These are phyloP conservation scores for Yarrowia keelungensis DNA, from an alignment of 805 yeast species.

Conservation along the genomic window DNA sequence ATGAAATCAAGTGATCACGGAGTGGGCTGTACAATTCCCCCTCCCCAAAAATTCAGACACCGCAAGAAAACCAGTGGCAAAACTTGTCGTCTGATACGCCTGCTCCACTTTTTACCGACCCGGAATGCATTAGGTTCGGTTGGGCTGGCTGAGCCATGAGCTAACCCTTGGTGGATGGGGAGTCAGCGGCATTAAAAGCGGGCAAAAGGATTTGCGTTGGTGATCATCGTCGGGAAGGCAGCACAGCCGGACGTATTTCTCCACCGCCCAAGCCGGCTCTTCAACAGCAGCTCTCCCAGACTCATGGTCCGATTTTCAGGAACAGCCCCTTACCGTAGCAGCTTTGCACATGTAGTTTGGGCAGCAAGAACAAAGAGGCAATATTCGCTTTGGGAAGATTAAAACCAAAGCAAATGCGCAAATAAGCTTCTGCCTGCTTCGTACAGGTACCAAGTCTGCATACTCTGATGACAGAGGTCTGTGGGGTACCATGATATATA, in stretches of 20 bases:
- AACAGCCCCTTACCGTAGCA: conserved; percentile 8
- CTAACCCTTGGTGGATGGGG: background rate
- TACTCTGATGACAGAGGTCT: conserved; percentile 20
- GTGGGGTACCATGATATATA: conserved; percentile 25
- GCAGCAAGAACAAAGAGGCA: conserved; percentile 23
- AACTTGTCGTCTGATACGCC: conserved; percentile 9
- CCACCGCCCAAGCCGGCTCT: background rate
- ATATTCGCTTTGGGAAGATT: conserved; percentile 13
- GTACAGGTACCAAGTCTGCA: conserved; percentile 29
- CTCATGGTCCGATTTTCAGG: conserved; percentile 16
- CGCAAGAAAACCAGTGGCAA: conserved; percentile 6
- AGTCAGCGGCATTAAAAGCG: conserved; percentile 7
- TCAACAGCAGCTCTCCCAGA: background rate
- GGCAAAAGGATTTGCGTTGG: background rate
- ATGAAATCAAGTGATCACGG: background rate
- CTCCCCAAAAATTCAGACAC: background rate
- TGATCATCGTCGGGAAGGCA: background rate
- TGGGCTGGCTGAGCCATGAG: conserved; percentile 20
- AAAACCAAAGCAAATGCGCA: conserved; percentile 11
- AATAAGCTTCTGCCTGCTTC: conserved; percentile 24
- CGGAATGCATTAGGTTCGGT: conserved; percentile 27
- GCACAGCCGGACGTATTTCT: background rate
- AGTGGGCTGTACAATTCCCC: background rate
- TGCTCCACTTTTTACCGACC: conserved; percentile 19
- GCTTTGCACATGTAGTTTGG: conserved; percentile 6